phyloP scores from a whole-genome alignment of 441 rosid species.

The Melastoma candidum region DNA sequence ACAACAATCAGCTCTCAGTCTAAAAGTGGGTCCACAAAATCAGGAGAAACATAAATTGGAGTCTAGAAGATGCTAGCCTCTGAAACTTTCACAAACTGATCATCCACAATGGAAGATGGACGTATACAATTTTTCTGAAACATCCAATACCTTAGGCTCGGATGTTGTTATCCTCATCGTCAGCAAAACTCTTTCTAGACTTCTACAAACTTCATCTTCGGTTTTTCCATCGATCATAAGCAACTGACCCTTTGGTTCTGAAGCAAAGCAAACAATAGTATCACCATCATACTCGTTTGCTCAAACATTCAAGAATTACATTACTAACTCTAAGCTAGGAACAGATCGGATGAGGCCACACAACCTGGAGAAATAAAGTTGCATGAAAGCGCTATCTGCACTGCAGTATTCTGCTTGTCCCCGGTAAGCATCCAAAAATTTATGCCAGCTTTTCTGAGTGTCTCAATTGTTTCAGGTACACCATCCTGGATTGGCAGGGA shows the following conservation, averaged over 20 bases:
- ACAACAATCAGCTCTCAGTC: too few species aligned
- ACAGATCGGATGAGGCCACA: constrained; percentile 6
- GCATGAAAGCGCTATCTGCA: constrained; percentile 76
- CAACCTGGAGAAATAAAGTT: constrained; percentile 70
- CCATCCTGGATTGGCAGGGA: constrained; percentile 42
- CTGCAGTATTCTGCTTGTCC: constrained; percentile 74
- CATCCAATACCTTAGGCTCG: constrained; percentile 74
- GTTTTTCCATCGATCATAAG: constrained; percentile 90
- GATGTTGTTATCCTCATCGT: constrained; percentile 91
- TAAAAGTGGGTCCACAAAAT: too few species aligned
- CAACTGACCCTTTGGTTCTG: constrained; percentile 99
- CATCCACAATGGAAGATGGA: too few species aligned
- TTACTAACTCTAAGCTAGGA: constrained; percentile 1
- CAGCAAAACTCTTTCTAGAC: constrained; percentile 91
- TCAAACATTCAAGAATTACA: too few species aligned
- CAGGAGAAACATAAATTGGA: too few species aligned
- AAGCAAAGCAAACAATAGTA: not conserved
- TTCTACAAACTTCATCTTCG: constrained; percentile 75
- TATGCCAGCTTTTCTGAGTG: constrained; percentile 71
- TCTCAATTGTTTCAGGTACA: constrained; percentile 71
- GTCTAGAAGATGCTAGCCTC: too few species aligned
- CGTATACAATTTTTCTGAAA: not conserved
- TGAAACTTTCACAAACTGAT: too few species aligned
- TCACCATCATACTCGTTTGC: too few species aligned
- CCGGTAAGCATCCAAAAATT: constrained; percentile 87